phyloP scores from a whole-genome alignment of 495 filamentous ascomycete species.

The Annulohypoxylon bovei region DNA sequence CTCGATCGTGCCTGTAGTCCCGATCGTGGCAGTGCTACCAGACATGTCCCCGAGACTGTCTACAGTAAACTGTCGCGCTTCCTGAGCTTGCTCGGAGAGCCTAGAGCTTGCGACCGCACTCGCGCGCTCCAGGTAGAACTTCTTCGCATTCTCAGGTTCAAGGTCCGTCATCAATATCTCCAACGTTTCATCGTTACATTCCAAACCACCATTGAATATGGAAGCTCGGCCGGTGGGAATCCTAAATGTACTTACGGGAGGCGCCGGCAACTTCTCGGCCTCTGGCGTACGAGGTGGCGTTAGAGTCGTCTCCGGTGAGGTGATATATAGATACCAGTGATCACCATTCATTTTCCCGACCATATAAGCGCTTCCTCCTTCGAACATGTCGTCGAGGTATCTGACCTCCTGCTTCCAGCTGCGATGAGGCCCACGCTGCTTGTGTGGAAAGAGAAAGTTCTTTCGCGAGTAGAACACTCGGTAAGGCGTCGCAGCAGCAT shows the following conservation, averaged over 20 bases:
- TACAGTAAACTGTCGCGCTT: constrained; percentile 63
- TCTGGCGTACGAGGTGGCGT: constrained; percentile 87
- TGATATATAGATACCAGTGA: constrained; percentile 99
- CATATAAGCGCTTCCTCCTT: constrained; percentile 97
- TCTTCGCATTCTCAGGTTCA: constrained; percentile 89
- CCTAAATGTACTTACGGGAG: constrained; percentile 49
- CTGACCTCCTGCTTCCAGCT: constrained; percentile 98
- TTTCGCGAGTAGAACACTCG: constrained; percentile 99
- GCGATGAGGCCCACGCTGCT: constrained; percentile 91
- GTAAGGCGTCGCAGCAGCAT: constrained; percentile 83
- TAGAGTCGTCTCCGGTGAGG: constrained; percentile 79
- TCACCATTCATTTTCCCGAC: constrained; percentile 99
- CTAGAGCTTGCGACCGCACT: constrained; percentile 86
- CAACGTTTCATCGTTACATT: constrained; percentile 83
- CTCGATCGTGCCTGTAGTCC: constrained; percentile 43
- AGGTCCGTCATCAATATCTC: constrained; percentile 99
- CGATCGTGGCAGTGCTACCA: constrained; percentile 51
- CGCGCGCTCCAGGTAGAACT: constrained; percentile 95
- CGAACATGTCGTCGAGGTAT: constrained; percentile 87
- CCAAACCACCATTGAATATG: constrained; percentile 55
- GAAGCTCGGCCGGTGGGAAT: constrained; percentile 75
- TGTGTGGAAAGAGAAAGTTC: constrained; percentile 96
- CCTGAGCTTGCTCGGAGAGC: constrained; percentile 69
- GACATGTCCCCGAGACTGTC: constrained; percentile 63
- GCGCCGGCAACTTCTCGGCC: constrained; percentile 45